phyloP scores from a whole-genome alignment of 208 protist species.

The Tritrichomonas foetus region DNA sequence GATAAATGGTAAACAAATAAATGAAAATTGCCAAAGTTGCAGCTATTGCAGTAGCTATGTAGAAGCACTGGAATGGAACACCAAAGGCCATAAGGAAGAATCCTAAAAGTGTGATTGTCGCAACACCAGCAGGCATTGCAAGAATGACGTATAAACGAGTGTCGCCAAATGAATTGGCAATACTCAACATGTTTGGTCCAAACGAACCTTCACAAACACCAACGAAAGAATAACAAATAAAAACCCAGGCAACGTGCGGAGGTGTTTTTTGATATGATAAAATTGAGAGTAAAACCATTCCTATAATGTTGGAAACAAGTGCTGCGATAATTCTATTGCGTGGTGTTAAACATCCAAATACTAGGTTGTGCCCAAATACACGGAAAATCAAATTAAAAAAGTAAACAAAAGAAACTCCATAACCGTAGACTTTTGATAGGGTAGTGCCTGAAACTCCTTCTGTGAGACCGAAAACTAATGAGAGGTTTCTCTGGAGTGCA shows the following conservation, averaged over 20 bases:
- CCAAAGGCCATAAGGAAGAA: neutral
- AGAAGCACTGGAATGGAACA: neutral
- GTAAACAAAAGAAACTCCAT: neutral
- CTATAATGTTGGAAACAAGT: neutral
- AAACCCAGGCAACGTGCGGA: neutral
- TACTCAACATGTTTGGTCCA: slow-evolving; percentile 13
- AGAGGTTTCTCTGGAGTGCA: neutral
- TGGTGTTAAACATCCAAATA: slow-evolving; percentile 21
- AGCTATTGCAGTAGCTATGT: neutral
- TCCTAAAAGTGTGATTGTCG: neutral
- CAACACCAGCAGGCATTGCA: slow-evolving; percentile 1
- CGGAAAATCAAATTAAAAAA: slow-evolving; percentile 18
- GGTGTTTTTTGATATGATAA: neutral
- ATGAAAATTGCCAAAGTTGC: neutral
- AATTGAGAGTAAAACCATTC: neutral
- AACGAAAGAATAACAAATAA: neutral
- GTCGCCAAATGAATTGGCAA: neutral
- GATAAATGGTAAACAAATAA: neutral
- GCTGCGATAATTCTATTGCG: neutral
- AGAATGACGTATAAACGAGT: slow-evolving; percentile 18
- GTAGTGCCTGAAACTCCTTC: neutral
- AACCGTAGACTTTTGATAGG: neutral
- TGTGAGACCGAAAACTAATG: slow-evolving; percentile 22
- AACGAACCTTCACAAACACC: slow-evolving; percentile 30
- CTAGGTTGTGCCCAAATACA: slow-evolving; percentile 19